Base-by-base conservation (phyloP, 1,284 basidiomycete genomes). In the Microbotryomycetes sp. region DNA sequence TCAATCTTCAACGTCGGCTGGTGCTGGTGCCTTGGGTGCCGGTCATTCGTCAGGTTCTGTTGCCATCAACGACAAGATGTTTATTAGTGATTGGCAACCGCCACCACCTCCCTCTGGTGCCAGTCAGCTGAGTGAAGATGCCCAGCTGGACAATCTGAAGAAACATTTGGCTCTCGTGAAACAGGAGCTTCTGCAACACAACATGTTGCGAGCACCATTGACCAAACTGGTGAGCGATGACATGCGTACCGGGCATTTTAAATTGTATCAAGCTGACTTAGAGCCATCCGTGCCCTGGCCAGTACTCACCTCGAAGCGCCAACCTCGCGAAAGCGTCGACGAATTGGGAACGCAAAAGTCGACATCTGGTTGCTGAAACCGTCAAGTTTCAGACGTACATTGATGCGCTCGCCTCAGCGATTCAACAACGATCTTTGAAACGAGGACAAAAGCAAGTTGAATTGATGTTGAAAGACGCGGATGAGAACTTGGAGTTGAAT, bases 371-470 rank as follows among this genome's bases (percentile, higher is more conserved):
- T 59, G 84, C 86, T 16, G 94, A 98, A 77, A 89, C 92, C 54
- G 88, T 92, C 74, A 97, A 97, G 75, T 98, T 96, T 76, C 86
- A 91, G 57, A 88, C 87, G n/a, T 98, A 98, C 76, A 86, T 92
- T 62, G 91, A 96, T 65, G 88, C 88, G 6, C 79, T 98, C 29
- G 83, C 86, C 72, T 77, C 80, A 19, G 91, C 87, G 26, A 92
- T 93, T 82, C 77, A 79, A 6, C 80, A 92, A 46, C 83, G 69
- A 5, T 61, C 66, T 23, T 53, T 69, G 22, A 61, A 63, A 45
- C 54, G 66, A 19, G 70, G 69, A 1, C 59, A 71, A 59, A 70
- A 68, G 53, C 51, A 65, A 51, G 60, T 67, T 26, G 62, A 67
- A 25, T 31, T 63, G 26, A 68, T 67, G 59, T 54, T 69, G 7